These are phyloP conservation scores for Ogataea pilisensis DNA, from an alignment of 805 yeast genomes.

Conservation along the genomic window DNA sequence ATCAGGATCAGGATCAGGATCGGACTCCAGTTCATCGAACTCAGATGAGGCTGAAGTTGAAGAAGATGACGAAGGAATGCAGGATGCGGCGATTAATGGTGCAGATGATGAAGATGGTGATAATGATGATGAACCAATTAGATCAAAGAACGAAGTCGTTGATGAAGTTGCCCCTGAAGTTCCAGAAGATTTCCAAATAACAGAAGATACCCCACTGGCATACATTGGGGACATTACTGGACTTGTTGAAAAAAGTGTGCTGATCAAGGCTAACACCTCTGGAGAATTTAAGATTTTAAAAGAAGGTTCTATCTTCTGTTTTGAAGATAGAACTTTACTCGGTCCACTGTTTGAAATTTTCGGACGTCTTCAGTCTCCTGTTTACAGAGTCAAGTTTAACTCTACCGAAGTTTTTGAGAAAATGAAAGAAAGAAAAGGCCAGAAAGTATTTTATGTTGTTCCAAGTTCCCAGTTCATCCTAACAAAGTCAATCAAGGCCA, in stretches of 20 bases:
- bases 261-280: conserved; percentile 67
- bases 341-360: conserved; percentile 86
- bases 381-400: conserved; percentile 70
- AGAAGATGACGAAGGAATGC: conserved; percentile 22
- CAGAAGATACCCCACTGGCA: conserved; percentile 61
- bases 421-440: conserved; percentile 47
- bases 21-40: conserved; percentile 14
- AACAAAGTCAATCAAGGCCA: conserved; percentile 63
- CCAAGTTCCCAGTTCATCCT: conserved; percentile 74
- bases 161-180: conserved; percentile 66
- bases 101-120: conserved; percentile 35
- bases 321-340: conserved; percentile 62
- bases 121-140: conserved; percentile 57
- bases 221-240: conserved; percentile 66
- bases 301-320: conserved; percentile 76
- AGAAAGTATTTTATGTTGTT: conserved; percentile 69
- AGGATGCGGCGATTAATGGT: conserved; percentile 14
- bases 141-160: conserved; percentile 69
- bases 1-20: conserved; percentile 14
- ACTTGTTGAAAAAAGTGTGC: conserved; percentile 65
- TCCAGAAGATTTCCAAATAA: conserved; percentile 62
- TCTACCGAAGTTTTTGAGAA: conserved; percentile 43
- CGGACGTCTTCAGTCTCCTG: conserved; percentile 80
- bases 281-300: conserved; percentile 83
- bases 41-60: conserved; percentile 9